Evolutionary conservation across 1,139 yeast species (phyloP), one percentile per base, ranked within the genome.

Genomic region (Yamadazyma membranifaciens): DNA sequence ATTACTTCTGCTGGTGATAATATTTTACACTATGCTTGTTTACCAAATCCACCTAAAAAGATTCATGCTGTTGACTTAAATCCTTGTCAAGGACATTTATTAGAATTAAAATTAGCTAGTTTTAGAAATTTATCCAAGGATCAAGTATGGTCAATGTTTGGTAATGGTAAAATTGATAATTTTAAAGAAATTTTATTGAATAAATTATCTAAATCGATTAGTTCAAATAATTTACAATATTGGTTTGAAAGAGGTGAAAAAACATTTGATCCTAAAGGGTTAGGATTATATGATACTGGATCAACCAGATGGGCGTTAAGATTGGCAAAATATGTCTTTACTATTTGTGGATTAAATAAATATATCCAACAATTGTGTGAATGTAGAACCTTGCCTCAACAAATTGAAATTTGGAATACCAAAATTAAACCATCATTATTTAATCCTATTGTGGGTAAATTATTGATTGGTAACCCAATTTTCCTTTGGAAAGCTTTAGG

Each of bases 1-100:
- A 86, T 86, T 45, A 85, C 95, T 7, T 84, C 92, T 37, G 95
- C 95, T 6, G 92, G 94, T 50, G 95, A 86, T 61, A 86, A 86
- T 56, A 71, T 86, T 47, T 69, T 86, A 50, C 76, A 87, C 16
- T 86, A 86, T 57, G 91, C 94, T 4, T 58, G 81, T 26, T 69
- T 85, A 49, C 82, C 87, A 10, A 74, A 74, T 45, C 81, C 92
- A 7, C 95, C 95, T 34, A 78, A 75, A 50, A 69, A 83, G 54
- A 83, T 86, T 47, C 95, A 86, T 56, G 92, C 92, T 36, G 95
- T 86, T 42, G 95, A 86, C 59, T 72, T 86, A 57, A 86, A 86
- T 56, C 95, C 95, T 5, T 77, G 82, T 51, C 95, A 86, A 65
- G 84, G 84, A 45, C 95, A 86, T 56, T 73, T 86, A 47, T 73